phyloP scores from a whole-genome alignment of 257 asterid species.

The Lithospermum erythrorhizon region DNA sequence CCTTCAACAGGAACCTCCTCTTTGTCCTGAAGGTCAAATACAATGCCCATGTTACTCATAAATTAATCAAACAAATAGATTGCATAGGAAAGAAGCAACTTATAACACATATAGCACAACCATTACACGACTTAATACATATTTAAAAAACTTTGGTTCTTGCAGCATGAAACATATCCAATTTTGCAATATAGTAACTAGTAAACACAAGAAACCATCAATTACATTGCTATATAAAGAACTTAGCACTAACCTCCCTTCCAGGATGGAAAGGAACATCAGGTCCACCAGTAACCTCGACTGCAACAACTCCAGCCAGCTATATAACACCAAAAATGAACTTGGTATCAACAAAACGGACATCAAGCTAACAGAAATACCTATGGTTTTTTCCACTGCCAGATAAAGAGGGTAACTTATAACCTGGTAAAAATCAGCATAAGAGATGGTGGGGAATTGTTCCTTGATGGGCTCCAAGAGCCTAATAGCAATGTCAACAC shows the following conservation, averaged over 20 bases:
- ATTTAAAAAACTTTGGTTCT: no score
- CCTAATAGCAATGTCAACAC: constrained; percentile 51
- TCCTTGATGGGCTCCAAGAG: constrained; percentile 65
- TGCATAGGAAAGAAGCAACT: no score
- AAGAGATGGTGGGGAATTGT: constrained; percentile 54
- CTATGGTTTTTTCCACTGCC: background rate
- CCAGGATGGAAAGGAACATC: constrained; percentile 88
- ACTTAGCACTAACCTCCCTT: constrained; percentile 43
- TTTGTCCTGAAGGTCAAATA: constrained; percentile 42
- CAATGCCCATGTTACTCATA: background rate
- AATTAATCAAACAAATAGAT: background rate
- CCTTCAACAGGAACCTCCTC: constrained; percentile 68
- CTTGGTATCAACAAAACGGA: background rate
- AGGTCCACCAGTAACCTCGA: constrained; percentile 93
- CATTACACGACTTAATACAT: no score
- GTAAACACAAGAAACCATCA: background rate
- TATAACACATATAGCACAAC: no score
- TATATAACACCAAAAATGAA: constrained; percentile 15
- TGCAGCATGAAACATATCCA: background rate
- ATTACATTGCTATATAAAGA: background rate
- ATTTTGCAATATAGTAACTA: background rate
- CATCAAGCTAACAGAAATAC: background rate
- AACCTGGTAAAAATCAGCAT: constrained; percentile 73
- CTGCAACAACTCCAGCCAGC: constrained; percentile 95
- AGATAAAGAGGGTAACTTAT: background rate